Evolutionary conservation across 257 asterid species (phyloP).

Genomic region (Ocimum tenuiflorum): DNA sequence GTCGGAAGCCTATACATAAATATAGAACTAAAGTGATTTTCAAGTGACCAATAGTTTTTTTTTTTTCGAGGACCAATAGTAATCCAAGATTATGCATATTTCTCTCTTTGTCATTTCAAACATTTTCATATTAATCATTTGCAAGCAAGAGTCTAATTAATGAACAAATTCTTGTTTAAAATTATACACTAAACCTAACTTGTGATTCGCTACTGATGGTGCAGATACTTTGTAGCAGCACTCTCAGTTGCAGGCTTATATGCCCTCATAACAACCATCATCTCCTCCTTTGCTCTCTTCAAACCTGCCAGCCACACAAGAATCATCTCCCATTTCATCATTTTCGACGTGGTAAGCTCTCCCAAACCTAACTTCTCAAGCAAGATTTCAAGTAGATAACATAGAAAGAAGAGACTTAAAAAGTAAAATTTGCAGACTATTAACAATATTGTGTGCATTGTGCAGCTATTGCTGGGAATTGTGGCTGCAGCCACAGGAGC

Average conservation of each 20-base stretch:
- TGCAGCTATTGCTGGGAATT: constrained; percentile 71
- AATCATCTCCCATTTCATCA: constrained; percentile 28
- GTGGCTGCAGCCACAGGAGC: constrained; percentile 72
- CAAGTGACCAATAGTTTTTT: no score
- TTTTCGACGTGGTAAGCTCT: constrained; percentile 49
- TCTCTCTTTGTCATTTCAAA: not conserved
- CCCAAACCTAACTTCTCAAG: not conserved
- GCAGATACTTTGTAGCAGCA: constrained; percentile 63
- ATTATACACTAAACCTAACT: not conserved
- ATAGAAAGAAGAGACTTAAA: not conserved
- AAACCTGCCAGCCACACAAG: constrained; percentile 26
- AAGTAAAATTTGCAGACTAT: not conserved
- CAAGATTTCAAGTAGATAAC: not conserved
- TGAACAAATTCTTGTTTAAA: not conserved
- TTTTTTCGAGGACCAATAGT: no score
- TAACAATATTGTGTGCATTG: not conserved
- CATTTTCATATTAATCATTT: not conserved
- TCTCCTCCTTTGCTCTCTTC: constrained; percentile 35
- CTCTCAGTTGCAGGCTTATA: constrained; percentile 42
- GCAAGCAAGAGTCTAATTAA: not conserved
- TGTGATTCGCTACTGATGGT: not conserved
- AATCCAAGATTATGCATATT: no score
- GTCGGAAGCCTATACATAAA: no score
- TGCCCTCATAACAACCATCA: constrained; percentile 30
- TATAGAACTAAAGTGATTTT: no score